phyloP scores from a whole-genome alignment of 1,139 yeast genomes.

The Suhomyces bolitotheri region DNA sequence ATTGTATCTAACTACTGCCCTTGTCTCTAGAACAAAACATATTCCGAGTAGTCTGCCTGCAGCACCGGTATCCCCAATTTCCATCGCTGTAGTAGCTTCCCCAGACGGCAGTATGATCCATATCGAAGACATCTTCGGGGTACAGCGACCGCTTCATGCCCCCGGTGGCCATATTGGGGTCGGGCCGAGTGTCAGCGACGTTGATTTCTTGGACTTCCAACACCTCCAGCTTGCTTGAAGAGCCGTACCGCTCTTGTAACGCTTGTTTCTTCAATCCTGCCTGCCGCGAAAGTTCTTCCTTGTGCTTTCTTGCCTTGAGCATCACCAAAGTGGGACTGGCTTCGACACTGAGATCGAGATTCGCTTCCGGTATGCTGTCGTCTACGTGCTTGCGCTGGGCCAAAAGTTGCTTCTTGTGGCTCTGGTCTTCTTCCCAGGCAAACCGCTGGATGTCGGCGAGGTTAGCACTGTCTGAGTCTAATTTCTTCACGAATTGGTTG shows the following conservation, averaged over 20 bases:
- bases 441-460: constrained; percentile 49
- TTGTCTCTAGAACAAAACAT: constrained; percentile 7
- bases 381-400: constrained; percentile 12
- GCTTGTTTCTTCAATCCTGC: constrained; percentile 27
- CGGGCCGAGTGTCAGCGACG: constrained; percentile 8
- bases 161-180: too few relatives aligned
- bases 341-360: constrained; percentile 47
- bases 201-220: background rate
- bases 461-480: constrained; percentile 53
- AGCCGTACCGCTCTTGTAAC: constrained; percentile 34
- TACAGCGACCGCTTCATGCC: constrained; percentile 26
- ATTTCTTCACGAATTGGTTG: constrained; percentile 53
- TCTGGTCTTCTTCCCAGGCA: constrained; percentile 49
- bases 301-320: constrained; percentile 39
- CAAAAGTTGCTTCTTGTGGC: constrained; percentile 18
- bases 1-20: too few relatives aligned
- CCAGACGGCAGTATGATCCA: constrained; percentile 45
- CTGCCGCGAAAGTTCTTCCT: constrained; percentile 30
- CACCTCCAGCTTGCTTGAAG: background rate
- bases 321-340: constrained; percentile 62
- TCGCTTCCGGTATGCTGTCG: constrained; percentile 28
- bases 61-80: constrained; percentile 52
- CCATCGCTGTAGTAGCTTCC: constrained; percentile 51
- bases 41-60: constrained; percentile 26
- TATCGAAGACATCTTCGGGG: constrained; percentile 37